A percentile compares a stretch with the other conserved stretches of the same genome.
Evolutionary conservation across 2,329 filamentous ascomycete species (phyloP).

Genomic region (Penicillium griseofulvum): DNA sequence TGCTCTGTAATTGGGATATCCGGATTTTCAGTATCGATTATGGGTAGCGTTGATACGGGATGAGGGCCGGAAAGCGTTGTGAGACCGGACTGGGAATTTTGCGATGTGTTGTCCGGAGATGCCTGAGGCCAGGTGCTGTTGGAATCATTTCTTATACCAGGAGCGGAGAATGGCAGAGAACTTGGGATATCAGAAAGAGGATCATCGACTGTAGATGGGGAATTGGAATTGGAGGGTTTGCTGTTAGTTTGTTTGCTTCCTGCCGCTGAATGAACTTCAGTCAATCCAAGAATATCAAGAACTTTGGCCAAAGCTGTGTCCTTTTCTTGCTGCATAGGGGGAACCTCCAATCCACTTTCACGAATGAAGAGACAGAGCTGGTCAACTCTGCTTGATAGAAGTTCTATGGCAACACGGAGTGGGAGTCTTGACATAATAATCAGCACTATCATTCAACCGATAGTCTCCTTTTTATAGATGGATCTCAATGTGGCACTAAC

Average conservation of each 20-base stretch:
- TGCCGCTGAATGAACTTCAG: not conserved
- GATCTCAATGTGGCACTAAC: slow-evolving; percentile 11
- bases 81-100: not conserved
- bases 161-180: not conserved
- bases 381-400: slow-evolving; percentile 20
- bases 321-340: slow-evolving; percentile 13
- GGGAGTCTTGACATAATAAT: slow-evolving; percentile 17
- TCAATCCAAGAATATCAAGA: slow-evolving; percentile 11
- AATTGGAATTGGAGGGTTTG: not conserved
- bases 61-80: not conserved
- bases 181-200: not conserved
- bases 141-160: not conserved
- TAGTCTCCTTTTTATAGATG: not conserved
- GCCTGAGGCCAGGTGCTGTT: not conserved
- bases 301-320: slow-evolving; percentile 11
- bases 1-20: not conserved
- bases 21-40: not conserved
- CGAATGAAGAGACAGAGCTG: slow-evolving; percentile 25
- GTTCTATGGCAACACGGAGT: slow-evolving; percentile 25
- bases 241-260: not conserved
- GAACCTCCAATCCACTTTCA: slow-evolving; percentile 16
- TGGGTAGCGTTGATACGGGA: not conserved
- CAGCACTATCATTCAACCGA: not conserved
- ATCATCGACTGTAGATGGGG: not conserved
- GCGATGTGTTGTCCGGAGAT: not conserved